Evolutionary conservation across 2,329 filamentous ascomycete genomes (phyloP).

Genomic region (Diaporthe ilicicola): DNA sequence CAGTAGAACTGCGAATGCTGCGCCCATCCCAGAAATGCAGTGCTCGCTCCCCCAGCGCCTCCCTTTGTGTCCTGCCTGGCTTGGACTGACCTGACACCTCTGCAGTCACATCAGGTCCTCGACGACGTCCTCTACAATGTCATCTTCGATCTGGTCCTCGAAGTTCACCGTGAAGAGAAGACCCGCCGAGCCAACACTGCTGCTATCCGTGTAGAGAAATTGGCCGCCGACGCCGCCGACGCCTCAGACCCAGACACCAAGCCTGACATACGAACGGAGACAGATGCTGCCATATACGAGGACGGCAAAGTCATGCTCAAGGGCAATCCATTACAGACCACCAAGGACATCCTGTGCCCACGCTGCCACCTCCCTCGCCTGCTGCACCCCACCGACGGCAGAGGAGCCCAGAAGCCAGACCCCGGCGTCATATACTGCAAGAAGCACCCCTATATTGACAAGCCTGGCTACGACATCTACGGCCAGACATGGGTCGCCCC

Average conservation of each 20-base stretch:
- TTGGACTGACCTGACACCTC: constrained; percentile 28
- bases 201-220: constrained; percentile 70
- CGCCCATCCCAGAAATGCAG: neutral
- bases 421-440: constrained; percentile 80
- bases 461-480: constrained; percentile 81
- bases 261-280: constrained; percentile 68
- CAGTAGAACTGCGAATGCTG: neutral
- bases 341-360: constrained; percentile 75
- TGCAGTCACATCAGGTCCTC: constrained; percentile 70
- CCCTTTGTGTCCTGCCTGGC: neutral
- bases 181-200: constrained; percentile 73
- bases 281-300: constrained; percentile 74
- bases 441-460: constrained; percentile 79
- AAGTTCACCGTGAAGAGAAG: constrained; percentile 82
- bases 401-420: constrained; percentile 70
- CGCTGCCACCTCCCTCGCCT: constrained; percentile 79
- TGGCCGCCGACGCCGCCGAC: constrained; percentile 64
- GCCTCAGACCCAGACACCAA: constrained; percentile 60
- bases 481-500: constrained; percentile 82
- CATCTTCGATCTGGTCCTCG: constrained; percentile 76
- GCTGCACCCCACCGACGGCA: constrained; percentile 76
- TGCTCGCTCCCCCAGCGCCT: neutral
- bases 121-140: constrained; percentile 81
- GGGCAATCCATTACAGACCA: constrained; percentile 76
- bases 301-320: constrained; percentile 74